Evolutionary conservation across 2,329 filamentous ascomycete genomes (phyloP).

Genomic region (Epichloe glyceriae): DNA sequence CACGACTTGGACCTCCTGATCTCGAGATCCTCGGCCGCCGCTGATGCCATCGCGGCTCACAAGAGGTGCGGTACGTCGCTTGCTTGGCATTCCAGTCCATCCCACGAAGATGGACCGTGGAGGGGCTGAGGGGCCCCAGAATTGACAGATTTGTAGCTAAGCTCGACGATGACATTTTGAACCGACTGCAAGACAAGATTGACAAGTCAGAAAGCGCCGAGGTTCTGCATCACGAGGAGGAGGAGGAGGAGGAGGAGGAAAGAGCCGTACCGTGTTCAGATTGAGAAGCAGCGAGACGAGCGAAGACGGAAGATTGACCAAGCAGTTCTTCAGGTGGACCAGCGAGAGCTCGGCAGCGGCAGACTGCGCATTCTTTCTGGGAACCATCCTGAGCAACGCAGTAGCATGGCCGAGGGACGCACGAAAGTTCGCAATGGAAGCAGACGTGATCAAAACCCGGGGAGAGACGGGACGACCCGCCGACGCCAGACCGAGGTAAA

Average conservation of each 20-base stretch:
- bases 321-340: slow-evolving; percentile 80
- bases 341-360: slow-evolving; percentile 74
- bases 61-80: slow-evolving; percentile 61
- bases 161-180: slow-evolving; percentile 92
- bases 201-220: background rate
- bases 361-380: slow-evolving; percentile 43
- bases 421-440: background rate
- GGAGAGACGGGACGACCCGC: background rate
- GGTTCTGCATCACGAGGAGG: background rate
- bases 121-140: slow-evolving; percentile 31
- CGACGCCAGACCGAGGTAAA: slow-evolving; percentile 13
- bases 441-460: background rate
- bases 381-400: slow-evolving; percentile 25
- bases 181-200: slow-evolving; percentile 46
- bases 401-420: background rate
- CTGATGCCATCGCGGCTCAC: slow-evolving; percentile 62
- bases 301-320: slow-evolving; percentile 81
- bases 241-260: background rate
- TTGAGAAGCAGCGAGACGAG: slow-evolving; percentile 77
- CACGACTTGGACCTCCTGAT: slow-evolving; percentile 65
- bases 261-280: slow-evolving; percentile 63
- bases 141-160: slow-evolving; percentile 52
- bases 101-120: slow-evolving; percentile 73
- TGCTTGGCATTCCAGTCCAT: slow-evolving; percentile 97
- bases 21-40: slow-evolving; percentile 44